Conservation (phyloP, 2,329 filamentous ascomycete species). For the Scytalidium sp. region DNA sequence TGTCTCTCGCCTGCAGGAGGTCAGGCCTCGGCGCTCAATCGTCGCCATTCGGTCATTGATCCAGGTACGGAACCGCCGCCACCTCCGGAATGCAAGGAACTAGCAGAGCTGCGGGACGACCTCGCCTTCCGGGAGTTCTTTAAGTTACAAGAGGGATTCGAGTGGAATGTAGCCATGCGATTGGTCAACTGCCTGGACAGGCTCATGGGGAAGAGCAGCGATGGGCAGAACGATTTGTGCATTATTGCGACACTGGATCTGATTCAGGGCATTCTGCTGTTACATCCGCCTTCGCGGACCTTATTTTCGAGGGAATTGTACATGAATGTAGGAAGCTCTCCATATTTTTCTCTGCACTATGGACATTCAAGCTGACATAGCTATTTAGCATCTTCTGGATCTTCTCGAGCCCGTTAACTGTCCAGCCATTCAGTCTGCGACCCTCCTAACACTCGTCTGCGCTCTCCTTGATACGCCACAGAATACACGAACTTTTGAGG, state of each 20-base stretch:
- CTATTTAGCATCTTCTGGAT: conserved; percentile 75
- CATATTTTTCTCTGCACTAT: neutral
- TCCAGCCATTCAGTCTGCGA: conserved; percentile 85
- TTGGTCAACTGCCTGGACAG: conserved; percentile 83
- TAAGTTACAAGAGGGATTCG: conserved; percentile 92
- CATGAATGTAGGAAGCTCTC: conserved; percentile 70
- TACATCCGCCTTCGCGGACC: conserved; percentile 85
- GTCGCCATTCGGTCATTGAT: conserved; percentile 31
- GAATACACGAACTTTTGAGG: conserved; percentile 90
- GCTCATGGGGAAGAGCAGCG: conserved; percentile 76
- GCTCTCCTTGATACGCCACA: conserved; percentile 81
- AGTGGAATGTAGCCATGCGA: conserved; percentile 92
- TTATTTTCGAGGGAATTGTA: conserved; percentile 87
- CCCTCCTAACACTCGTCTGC: conserved; percentile 85
- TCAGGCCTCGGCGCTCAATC: conserved; percentile 10
- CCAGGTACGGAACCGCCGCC: conserved; percentile 24
- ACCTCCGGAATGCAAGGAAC: conserved; percentile 48
- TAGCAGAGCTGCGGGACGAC: conserved; percentile 72
- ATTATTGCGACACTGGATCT: conserved; percentile 86
- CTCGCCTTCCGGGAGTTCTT: conserved; percentile 95
- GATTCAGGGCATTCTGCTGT: conserved; percentile 80
- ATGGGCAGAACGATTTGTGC: conserved; percentile 81
- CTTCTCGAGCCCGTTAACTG: conserved; percentile 91
- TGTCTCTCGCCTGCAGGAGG: conserved; percentile 61
- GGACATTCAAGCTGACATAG: neutral